Evolutionary conservation across 73 alveolate genomes (phyloP), one percentile per base, ranked within the genome.

Genomic region (Tetrahymena thermophila): DNA sequence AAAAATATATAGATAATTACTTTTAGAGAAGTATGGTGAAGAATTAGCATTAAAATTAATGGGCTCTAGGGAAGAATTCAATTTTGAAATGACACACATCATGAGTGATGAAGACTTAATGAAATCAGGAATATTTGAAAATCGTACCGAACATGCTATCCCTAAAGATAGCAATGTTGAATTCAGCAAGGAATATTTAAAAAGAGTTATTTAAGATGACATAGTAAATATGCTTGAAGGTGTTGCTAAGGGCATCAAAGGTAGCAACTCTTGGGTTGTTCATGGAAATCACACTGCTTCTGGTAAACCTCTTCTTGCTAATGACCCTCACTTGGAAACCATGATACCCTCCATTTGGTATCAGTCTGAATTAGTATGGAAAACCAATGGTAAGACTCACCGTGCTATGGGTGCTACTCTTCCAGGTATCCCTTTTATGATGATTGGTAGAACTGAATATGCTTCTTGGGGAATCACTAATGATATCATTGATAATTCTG

Each of bases 321-420:
- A 98, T 95, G 99, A 98, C 96, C 99, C 99, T 40, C 99, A 98
- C 97, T 94, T 98, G 95, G 98, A 96, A 55, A 97, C 97, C 37
- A 34, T 94, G 40, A 96, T 98, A 28, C 99, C 99, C 21, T 95
- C 98, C 85, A 98, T 96, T 55, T 97, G 98, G 98, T 98, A 98
- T 96, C 94, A 97, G 84, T 96, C 97, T 34, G 99, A 98, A 94
- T 85, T 98, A 17, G 85, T 96, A 93, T 96, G 71, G 42, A 97
- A 97, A 55, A 94, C 93, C 42, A 85, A 84, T 71, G 83, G 93
- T 42, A 94, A 94, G 38, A 40, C 35, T 94, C 85, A 96, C 85
- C 96, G 55, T 35, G 42, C 96, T 19, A 84, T 97, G 57, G 99
- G 99, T n/a, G 98, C 98, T 15, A 84, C 97, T 34, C 96, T 98